Evolutionary conservation across 2,329 filamentous ascomycete genomes (phyloP), one percentile per base, ranked within the genome.

Genomic region (Monilinia fructigena): DNA sequence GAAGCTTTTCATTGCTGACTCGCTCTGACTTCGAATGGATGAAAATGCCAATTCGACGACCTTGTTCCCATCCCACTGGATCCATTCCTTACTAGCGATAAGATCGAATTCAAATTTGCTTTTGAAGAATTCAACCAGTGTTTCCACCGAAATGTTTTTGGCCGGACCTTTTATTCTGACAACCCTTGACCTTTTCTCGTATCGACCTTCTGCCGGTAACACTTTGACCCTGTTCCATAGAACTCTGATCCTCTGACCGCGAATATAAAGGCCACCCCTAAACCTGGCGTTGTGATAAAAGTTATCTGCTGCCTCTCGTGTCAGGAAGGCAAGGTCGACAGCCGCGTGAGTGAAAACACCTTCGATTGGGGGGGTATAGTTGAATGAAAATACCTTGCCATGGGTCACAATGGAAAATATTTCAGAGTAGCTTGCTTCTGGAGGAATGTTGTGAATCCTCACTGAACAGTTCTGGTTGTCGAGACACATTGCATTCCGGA

Each of bases 341-440:
- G 68, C 70, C 2, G 50, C 55, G 2, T 50, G 45, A 6, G 47
- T 14, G 11, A 63, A 58, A 14, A 64, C 12, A 5, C 23, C 20
- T 23, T 52, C 12, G 1, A 61, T 12, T 0, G 68, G 38, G 11
- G 6, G n/a, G 28, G 55, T 63, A 31, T 62, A 59, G 23, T 65
- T 58, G 26, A 68, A 68, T 4, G 60, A 47, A 11, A 65, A 69
- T 2, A 72, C 64, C 20, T 67, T 68, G 26, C 70, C 71, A 38
- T 68, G 62, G 1, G 38, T 56, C 14, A 71, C 63, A 4, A 65
- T 5, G 1, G 28, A 52, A 6, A 71, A 63, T 10, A 70, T 66
- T 3, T 72, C 69, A 5, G 20, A 45, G 18, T n/a, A 38, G 16
- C 23, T 65, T 5, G 64, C 67, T 12, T 56, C 31, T 3, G 50